phyloP scores from a whole-genome alignment of 2,329 filamentous ascomycete genomes.

The Catunica adiposa region DNA sequence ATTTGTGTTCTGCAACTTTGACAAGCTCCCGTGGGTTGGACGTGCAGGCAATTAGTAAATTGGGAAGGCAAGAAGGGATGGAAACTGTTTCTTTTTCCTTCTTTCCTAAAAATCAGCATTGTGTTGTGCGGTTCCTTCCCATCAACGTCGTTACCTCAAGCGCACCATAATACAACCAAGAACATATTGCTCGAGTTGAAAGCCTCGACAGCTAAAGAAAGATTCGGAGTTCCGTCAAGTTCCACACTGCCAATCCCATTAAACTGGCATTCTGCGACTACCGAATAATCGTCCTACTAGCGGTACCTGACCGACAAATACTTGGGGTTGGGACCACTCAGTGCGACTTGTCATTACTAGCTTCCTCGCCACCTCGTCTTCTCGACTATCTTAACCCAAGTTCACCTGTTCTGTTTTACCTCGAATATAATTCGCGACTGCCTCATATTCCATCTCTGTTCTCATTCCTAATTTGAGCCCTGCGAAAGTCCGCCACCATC shows the following conservation, averaged over 20 bases:
- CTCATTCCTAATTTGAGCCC: neutral
- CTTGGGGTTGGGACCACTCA: neutral
- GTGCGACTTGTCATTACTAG: neutral
- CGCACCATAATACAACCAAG: too few relatives aligned
- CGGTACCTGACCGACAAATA: neutral
- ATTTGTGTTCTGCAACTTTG: neutral
- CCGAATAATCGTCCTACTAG: neutral
- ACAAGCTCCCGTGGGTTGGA: neutral
- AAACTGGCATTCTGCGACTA: neutral
- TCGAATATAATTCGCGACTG: neutral
- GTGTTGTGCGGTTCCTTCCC: too few relatives aligned
- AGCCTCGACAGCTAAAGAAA: too few relatives aligned
- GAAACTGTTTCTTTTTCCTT: neutral
- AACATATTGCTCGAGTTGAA: too few relatives aligned
- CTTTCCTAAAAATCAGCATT: neutral
- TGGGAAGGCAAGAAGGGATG: neutral
- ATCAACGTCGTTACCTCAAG: neutral
- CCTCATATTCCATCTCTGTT: neutral
- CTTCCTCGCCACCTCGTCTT: neutral
- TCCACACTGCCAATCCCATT: neutral
- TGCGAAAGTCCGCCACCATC: neutral
- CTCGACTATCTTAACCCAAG: too few relatives aligned
- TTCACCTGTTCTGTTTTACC: neutral
- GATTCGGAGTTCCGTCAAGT: neutral
- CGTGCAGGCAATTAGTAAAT: too few relatives aligned